These are phyloP conservation scores for Bipolaris zeicola DNA, from an alignment of 2,329 filamentous ascomycete genomes.

Conservation along the genomic window DNA sequence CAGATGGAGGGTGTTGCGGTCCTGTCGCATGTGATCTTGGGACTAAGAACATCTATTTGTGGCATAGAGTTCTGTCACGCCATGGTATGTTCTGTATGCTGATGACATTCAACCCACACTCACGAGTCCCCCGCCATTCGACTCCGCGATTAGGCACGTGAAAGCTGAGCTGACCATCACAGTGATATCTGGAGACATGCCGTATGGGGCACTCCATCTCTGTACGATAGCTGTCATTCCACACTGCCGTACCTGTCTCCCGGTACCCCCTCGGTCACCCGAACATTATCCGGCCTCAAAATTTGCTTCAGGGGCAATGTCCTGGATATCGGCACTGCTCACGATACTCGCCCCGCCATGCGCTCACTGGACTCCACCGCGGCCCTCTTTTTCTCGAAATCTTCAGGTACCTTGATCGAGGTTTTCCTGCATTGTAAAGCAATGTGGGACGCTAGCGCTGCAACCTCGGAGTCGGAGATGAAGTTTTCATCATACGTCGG, in stretches of 20 bases:
- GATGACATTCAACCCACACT: neutral
- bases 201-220: conserved; percentile 7
- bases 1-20: neutral
- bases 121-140: neutral
- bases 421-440: conserved; percentile 16
- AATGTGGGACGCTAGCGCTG: conserved; percentile 31
- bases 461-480: conserved; percentile 27
- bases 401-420: conserved; percentile 23
- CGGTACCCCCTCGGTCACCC: conserved; percentile 10
- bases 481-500: conserved; percentile 21
- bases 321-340: conserved; percentile 10
- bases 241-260: conserved; percentile 7
- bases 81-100: conserved; percentile 2
- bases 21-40: neutral
- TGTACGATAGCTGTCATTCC: conserved; percentile 4
- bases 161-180: conserved; percentile 10
- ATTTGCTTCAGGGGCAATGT: conserved; percentile 10
- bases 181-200: conserved; percentile 7
- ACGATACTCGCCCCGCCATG: conserved; percentile 10
- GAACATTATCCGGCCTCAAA: conserved; percentile 21
- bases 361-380: conserved; percentile 20
- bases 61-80: neutral
- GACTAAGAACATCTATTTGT: neutral
- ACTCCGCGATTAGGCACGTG: conserved; percentile 4
- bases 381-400: conserved; percentile 30